Evolutionary conservation across 176 grass and related monocot genomes (phyloP).

Genomic region (Carex pumila): DNA sequence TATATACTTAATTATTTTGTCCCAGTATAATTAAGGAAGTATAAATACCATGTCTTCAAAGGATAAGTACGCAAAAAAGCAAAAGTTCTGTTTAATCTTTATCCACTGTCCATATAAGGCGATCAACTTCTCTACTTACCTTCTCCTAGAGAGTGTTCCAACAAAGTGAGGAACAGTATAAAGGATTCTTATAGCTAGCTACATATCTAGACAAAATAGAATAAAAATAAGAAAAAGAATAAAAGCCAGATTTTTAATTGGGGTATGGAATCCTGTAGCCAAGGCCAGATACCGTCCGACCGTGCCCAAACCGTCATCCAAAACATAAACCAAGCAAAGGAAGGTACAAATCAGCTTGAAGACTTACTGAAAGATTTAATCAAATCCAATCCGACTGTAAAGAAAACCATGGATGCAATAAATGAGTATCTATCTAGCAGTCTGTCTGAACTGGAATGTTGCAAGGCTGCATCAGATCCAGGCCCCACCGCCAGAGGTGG

Average conservation of each 20-base stretch:
- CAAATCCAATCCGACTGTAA: slow-evolving; percentile 1
- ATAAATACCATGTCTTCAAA: not conserved
- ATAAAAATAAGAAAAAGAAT: not conserved
- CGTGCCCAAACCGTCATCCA: slow-evolving; percentile 5
- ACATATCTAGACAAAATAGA: not conserved
- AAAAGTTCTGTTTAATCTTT: slow-evolving; percentile 2
- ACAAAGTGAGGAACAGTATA: slow-evolving; percentile 5
- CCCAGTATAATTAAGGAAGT: not conserved
- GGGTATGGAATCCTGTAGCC: not conserved
- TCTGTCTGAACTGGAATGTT: slow-evolving; percentile 17
- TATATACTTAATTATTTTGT: not conserved
- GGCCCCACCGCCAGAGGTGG: not conserved
- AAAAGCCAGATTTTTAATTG: not conserved
- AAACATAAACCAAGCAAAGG: slow-evolving; percentile 30
- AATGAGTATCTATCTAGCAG: slow-evolving; percentile 32
- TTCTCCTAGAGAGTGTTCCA: not conserved
- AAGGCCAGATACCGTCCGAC: slow-evolving; percentile 21
- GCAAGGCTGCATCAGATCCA: not conserved
- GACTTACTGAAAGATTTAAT: slow-evolving; percentile 14
- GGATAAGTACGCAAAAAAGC: not conserved
- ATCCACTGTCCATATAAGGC: not conserved
- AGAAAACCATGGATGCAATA: slow-evolving; percentile 27
- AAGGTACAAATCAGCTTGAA: slow-evolving; percentile 21
- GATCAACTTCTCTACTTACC: not conserved
- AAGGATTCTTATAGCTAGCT: not conserved